These are phyloP conservation scores for Leccinum obscurum DNA, from an alignment of 768 basidiomycete species.

Conservation along the genomic window DNA sequence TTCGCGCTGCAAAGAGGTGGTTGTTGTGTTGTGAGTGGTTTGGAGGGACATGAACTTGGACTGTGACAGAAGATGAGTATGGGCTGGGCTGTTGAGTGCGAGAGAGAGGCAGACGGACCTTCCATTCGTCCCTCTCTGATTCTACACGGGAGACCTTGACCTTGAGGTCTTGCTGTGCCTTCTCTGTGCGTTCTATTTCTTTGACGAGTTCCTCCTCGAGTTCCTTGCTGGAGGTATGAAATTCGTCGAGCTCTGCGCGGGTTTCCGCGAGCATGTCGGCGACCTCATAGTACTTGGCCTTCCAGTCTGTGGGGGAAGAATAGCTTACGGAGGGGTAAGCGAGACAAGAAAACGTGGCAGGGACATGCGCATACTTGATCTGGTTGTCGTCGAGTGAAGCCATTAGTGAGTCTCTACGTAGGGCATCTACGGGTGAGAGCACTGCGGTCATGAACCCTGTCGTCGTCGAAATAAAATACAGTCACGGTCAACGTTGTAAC, in stretches of 20 bases:
- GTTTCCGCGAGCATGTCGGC: conserved; percentile 85
- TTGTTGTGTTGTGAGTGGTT: conserved; percentile 88
- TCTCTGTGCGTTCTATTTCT: conserved; percentile 87
- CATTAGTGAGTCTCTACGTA: conserved; percentile 61
- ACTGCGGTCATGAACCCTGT: conserved; percentile 57
- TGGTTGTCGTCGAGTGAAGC: conserved; percentile 62
- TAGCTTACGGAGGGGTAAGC: conserved; percentile 43
- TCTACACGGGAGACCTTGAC: conserved; percentile 71
- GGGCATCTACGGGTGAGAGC: conserved; percentile 56
- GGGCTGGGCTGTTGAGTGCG: not conserved
- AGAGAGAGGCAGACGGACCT: conserved; percentile 51
- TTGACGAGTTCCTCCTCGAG: conserved; percentile 91
- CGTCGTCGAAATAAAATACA: conserved; percentile 17
- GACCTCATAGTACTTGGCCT: conserved; percentile 76
- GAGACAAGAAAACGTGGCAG: conserved; percentile 16
- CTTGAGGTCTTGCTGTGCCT: conserved; percentile 76
- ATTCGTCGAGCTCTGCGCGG: conserved; percentile 82
- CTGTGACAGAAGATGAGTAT: conserved; percentile 35
- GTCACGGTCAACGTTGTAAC: conserved; percentile 16
- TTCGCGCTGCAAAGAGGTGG: conserved; percentile 89
- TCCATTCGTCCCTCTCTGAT: conserved; percentile 87
- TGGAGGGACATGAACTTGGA: conserved; percentile 85
- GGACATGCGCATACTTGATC: conserved; percentile 46
- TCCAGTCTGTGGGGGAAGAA: conserved; percentile 68
- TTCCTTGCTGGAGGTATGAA: conserved; percentile 84